Percentiles rank a stretch among this genome's conserved stretches.
phyloP scores from a whole-genome alignment of 768 basidiomycete genomes.

The Asterophora lycoperdoides region DNA sequence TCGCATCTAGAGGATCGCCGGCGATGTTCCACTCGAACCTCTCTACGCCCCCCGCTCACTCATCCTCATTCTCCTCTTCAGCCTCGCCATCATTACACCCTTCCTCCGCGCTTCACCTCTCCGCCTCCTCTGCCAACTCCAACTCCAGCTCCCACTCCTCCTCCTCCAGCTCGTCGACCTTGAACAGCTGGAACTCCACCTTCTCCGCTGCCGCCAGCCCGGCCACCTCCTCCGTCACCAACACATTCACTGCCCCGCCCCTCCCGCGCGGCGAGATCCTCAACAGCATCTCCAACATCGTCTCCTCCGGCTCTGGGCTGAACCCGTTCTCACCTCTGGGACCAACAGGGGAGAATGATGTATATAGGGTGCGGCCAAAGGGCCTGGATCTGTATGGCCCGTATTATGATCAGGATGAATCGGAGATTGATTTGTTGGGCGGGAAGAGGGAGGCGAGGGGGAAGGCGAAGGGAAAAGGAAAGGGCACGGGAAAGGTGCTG shows the following conservation, averaged over 20 bases:
- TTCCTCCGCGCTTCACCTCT: neutral
- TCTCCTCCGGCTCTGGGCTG: slow-evolving; percentile 23
- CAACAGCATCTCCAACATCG: slow-evolving; percentile 58
- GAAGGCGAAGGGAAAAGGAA: neutral
- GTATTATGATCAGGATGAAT: slow-evolving; percentile 33
- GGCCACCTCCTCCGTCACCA: slow-evolving; percentile 1
- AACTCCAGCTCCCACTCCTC: neutral
- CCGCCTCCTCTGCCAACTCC: slow-evolving; percentile 16
- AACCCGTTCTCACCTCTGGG: slow-evolving; percentile 3
- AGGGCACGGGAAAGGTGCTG: neutral
- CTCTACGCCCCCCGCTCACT: no score
- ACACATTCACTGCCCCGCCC: slow-evolving; percentile 55
- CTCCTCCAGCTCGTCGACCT: neutral
- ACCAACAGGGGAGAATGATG: slow-evolving; percentile 38
- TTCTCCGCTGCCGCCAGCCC: neutral
- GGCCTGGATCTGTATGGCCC: slow-evolving; percentile 45
- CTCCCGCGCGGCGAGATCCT: slow-evolving; percentile 71
- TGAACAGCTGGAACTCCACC: neutral
- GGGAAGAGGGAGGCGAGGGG: neutral
- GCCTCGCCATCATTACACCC: no score
- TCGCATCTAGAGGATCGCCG: no score
- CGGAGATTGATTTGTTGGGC: slow-evolving; percentile 34
- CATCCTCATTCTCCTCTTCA: no score
- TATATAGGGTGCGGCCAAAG: slow-evolving; percentile 47
- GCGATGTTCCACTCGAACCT: no score